Percentiles rank a stretch among this genome's conserved stretches.
Evolutionary conservation across 2,329 filamentous ascomycete genomes (phyloP).

Genomic region (Lecanicillium sp.): DNA sequence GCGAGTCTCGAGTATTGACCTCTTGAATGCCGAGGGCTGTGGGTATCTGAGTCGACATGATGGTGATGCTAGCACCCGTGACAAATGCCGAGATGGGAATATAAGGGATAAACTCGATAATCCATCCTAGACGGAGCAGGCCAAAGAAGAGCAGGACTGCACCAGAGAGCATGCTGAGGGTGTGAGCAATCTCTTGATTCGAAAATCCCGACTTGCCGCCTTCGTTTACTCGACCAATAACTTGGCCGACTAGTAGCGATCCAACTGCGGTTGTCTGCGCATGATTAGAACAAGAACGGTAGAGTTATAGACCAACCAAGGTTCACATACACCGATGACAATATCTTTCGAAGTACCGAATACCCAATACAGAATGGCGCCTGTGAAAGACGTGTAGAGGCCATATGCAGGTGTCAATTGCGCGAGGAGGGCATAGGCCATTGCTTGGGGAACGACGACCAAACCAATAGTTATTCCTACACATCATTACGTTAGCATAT

Average conservation of each 20-base stretch:
- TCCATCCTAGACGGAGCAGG: constrained; percentile 38
- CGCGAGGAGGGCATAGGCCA: constrained; percentile 72
- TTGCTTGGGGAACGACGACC: constrained; percentile 71
- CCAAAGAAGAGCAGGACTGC: constrained; percentile 36
- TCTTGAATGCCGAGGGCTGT: constrained; percentile 32
- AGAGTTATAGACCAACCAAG: rapidly evolving
- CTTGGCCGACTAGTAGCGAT: constrained; percentile 41
- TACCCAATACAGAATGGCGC: constrained; percentile 73
- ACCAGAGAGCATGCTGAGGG: constrained; percentile 37
- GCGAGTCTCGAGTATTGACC: constrained; percentile 36
- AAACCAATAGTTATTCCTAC: constrained; percentile 43
- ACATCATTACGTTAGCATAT: neutral
- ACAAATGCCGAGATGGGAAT: constrained; percentile 43
- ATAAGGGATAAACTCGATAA: constrained; percentile 44
- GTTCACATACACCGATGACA: constrained; percentile 54
- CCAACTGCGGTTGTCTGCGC: constrained; percentile 49
- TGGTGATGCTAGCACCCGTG: constrained; percentile 42
- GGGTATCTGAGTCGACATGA: constrained; percentile 40
- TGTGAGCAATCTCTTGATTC: constrained; percentile 33
- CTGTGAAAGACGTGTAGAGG: constrained; percentile 76
- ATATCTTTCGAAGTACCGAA: constrained; percentile 83
- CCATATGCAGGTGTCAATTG: constrained; percentile 61
- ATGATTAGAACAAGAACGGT: constrained; percentile 7
- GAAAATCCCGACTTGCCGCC: constrained; percentile 24
- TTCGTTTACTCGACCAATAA: constrained; percentile 29